Base-by-base conservation (phyloP, 805 yeast genomes). In the Spathaspora arborariae region DNA sequence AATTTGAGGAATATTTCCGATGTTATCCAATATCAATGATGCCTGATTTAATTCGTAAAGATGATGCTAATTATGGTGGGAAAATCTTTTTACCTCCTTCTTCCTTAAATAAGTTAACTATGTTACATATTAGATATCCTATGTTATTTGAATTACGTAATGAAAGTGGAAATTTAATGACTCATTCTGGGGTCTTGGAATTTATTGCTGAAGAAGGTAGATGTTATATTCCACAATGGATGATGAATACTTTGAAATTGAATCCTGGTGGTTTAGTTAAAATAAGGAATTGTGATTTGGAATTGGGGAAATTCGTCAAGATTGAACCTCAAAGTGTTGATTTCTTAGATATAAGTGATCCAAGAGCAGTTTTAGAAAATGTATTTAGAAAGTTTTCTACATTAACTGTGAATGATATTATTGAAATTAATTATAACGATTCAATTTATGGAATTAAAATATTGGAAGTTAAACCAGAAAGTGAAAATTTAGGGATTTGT, bases 141-240 rank as follows among this genome's bases (percentile, higher is more conserved):
- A 94, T 94, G 99, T 74, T 94, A 42, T 94, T 94, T 60, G 86
- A 85, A 63, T 68, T 94, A 36, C 71, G 74, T 27, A 85, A 86
- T 46, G 95, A 85, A 55, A 84, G 79, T 33, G 72, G 78, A 20
- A 74, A 66, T 16, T 62, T 73, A 26, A 70, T 62, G 6, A 88
- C 97, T 0, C 96, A 90, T 62, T 86, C 91, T 41, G 99, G 99
- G 60, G 99, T 94, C 22, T 70, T 94, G 50, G 99, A 94, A 68
- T 94, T 94, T 64, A 85, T 88, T 15, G 97, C 99, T 1, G 98
- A 94, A 60, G 99, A 94, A 70, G 99, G 99, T 15, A 76, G 99
- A 47, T 94, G 81, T 2, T 94, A 94, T 62, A 58, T 94, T 30
- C 99, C 99, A 0, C 89, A 88, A 56, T 94, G 99, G 99, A 91